A percentile compares a stretch with the other conserved stretches of the same genome.
These are phyloP conservation scores for Beauveria asiatica DNA, from an alignment of 2,329 filamentous ascomycete species.

Conservation along the genomic window DNA sequence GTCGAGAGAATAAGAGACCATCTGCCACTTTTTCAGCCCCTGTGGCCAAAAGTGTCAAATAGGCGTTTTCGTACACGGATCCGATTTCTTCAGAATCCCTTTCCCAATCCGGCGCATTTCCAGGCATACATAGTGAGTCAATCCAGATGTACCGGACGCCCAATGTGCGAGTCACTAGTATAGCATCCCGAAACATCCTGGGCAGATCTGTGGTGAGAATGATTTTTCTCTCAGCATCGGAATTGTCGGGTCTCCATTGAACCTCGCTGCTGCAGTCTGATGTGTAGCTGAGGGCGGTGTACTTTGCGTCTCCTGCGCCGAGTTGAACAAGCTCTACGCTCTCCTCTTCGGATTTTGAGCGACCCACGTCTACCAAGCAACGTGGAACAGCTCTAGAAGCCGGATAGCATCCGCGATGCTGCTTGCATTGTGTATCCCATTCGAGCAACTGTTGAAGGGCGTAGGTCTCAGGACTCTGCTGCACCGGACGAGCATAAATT, in stretches of 20 bases:
- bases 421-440: background rate
- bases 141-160: constrained; percentile 7
- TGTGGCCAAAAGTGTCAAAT: constrained; percentile 1
- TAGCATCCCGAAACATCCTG: constrained; percentile 6
- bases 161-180: constrained; percentile 4
- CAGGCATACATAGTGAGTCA: constrained; percentile 7
- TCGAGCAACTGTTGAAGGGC: background rate
- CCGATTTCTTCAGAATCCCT: background rate
- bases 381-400: background rate
- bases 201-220: background rate
- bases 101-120: background rate
- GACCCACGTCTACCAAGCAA: background rate
- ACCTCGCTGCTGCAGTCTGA: background rate
- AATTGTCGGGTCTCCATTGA: background rate
- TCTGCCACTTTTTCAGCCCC: background rate
- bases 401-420: background rate
- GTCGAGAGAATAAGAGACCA: constrained; percentile 3
- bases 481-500: background rate
- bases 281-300: background rate
- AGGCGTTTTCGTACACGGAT: constrained; percentile 1
- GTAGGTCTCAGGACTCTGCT: background rate
- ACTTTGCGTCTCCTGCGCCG: background rate
- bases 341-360: background rate
- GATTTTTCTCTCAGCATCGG: background rate
- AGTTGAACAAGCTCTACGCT: background rate